These are phyloP conservation scores for Pseudopediastrum boryanum DNA, from an alignment of 139 green algal species.

Conservation along the genomic window DNA sequence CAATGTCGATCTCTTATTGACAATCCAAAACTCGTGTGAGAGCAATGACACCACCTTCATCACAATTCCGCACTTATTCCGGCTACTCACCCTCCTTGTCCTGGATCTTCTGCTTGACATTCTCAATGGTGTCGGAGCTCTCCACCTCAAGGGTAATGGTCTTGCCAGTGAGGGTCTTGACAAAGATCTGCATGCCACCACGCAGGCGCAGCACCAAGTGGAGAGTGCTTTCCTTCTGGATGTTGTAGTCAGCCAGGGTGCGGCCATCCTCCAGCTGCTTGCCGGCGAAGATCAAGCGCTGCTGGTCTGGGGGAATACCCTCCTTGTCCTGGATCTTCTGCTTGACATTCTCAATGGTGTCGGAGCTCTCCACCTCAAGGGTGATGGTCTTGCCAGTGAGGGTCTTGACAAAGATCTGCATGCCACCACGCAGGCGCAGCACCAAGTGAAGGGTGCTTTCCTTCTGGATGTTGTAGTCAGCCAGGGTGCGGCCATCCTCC, in stretches of 20 bases:
- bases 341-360: conserved; percentile 96
- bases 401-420: conserved; percentile 96
- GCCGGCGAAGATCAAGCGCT: conserved; percentile 93
- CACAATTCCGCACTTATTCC: too few species aligned
- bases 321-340: conserved; percentile 95
- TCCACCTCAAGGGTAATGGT: conserved; percentile 89
- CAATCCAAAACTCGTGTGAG: too few species aligned
- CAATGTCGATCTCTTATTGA: too few species aligned
- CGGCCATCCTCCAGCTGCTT: conserved; percentile 95
- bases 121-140: conserved; percentile 81
- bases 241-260: conserved; percentile 96
- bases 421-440: conserved; percentile 88
- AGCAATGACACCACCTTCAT: too few species aligned
- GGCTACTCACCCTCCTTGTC: conserved; percentile 50
- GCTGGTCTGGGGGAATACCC: conserved; percentile 90
- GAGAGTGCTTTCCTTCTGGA: conserved; percentile 91
- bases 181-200: conserved; percentile 85
- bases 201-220: conserved; percentile 76
- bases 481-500: conserved; percentile 86
- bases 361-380: conserved; percentile 74
- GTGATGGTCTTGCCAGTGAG: conserved; percentile 88
- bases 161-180: conserved; percentile 88
- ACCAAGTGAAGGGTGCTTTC: conserved; percentile 95
- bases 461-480: conserved; percentile 95
- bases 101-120: conserved; percentile 87